Evolutionary conservation across 108 stramenopile genomes (phyloP), one percentile per base, ranked within the genome.

Genomic region (Fragilariopsis cylindrus): DNA sequence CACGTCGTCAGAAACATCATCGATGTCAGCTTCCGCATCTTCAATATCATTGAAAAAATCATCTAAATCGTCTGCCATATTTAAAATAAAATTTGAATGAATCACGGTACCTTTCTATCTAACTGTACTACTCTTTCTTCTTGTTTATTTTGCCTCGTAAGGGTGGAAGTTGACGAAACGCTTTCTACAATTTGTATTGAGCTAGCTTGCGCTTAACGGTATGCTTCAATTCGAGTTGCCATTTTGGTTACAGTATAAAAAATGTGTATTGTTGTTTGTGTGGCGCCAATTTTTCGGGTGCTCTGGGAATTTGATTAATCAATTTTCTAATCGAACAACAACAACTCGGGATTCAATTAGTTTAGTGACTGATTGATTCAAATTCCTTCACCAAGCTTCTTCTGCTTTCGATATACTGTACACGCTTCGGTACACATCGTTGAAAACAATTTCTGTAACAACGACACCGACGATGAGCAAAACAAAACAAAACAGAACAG

Each of bases 1-100:
- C 19, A n/a, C n/a, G n/a, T 80, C 69, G 70, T 86, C 71, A 63
- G 72, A 77, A 45, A 76, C 90, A 72, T 92, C 72, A 41, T 84
- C 84, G 40, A 76, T 88, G 72, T 92, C 72, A 41, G 85, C 84
- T 49, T 80, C 91, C 45, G 82, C 91, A 43, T 79, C 88, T 56
- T 83, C 82, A 52, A 93, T 89, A 46, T 92, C 89, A 57, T 90
- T 84, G 76, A 94, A 94, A 79, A 94, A 94, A 49, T 88, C 91
- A 57, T 90, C 93, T 45, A 94, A 72, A 69, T 92, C 90, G 78
- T 90, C 88, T 39, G 83, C 90, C 81, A 74, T 80, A 45, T 30
- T 8, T 0, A 30, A 2, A 30, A 30, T 21, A 21, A 0, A 21
- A 21, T 21, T n/a, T 21, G 13, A n/a, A n/a, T 54, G 53, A 54